phyloP scores from a whole-genome alignment of 495 filamentous ascomycete genomes.

The Neurospora sp. region DNA sequence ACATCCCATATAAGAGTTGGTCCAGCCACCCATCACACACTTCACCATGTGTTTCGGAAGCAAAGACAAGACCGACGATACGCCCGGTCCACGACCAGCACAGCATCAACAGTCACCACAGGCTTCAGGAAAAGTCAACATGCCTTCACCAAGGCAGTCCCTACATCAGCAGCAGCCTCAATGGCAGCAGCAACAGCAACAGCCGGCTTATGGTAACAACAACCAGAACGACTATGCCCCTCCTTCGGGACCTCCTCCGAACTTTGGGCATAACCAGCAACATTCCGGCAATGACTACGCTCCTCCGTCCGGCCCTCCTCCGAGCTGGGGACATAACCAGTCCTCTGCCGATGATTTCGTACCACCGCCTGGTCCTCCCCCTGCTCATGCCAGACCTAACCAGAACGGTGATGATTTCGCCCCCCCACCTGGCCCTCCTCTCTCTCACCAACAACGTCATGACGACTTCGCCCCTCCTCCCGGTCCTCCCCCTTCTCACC shows the following conservation, averaged over 20 bases:
- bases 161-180: constrained; percentile 3
- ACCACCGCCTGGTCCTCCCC: background rate
- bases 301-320: constrained; percentile 30
- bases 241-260: background rate
- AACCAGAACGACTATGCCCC: constrained; percentile 1
- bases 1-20: background rate
- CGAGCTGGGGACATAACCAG: background rate
- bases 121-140: constrained; percentile 6
- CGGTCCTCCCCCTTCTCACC: constrained; percentile 7
- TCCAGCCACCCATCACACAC: background rate
- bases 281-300: constrained; percentile 14
- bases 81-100: constrained; percentile 11
- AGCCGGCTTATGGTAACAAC: background rate
- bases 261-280: constrained; percentile 1
- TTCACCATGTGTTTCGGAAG: constrained; percentile 37
- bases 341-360: background rate
- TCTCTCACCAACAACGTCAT: constrained; percentile 7
- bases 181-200: constrained; percentile 11
- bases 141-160: constrained; percentile 3
- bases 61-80: constrained; percentile 23
- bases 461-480: constrained; percentile 4
- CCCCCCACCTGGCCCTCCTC: constrained; percentile 30
- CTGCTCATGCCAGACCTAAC: background rate
- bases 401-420: constrained; percentile 12
- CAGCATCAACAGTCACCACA: constrained; percentile 18